These are phyloP conservation scores for Suhomyces bolitotheri DNA, from an alignment of 1,139 yeast genomes.

Conservation along the genomic window DNA sequence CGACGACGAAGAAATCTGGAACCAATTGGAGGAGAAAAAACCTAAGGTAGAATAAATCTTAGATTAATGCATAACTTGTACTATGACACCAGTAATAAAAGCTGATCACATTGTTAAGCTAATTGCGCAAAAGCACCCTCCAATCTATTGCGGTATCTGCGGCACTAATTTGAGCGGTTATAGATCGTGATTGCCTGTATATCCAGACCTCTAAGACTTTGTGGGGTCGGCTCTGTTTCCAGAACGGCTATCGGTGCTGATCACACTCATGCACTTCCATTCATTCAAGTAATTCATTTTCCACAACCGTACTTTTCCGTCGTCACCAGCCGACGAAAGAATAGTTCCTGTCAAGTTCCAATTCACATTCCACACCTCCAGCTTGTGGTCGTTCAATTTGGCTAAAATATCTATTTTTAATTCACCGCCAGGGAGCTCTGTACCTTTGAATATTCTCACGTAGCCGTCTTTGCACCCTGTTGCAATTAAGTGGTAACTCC, in stretches of 20 bases:
- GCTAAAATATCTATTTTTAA: conserved; percentile 41
- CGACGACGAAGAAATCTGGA: conserved; percentile 45
- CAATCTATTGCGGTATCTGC: too few relatives aligned
- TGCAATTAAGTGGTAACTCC: conserved; percentile 84
- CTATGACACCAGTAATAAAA: neutral
- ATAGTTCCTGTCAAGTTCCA: conserved; percentile 96
- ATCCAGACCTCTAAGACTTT: conserved; percentile 1
- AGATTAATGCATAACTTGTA: neutral
- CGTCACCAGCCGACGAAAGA: conserved; percentile 92
- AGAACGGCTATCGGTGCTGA: conserved; percentile 58
- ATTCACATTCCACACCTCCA: conserved; percentile 93
- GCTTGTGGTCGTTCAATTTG: conserved; percentile 66
- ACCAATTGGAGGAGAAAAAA: conserved; percentile 32
- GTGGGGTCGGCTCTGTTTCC: conserved; percentile 4
- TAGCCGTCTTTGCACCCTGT: conserved; percentile 95
- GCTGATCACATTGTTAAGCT: too few relatives aligned
- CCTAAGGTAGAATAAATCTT: conserved; percentile 22
- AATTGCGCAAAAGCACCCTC: too few relatives aligned
- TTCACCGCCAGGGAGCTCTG: conserved; percentile 38
- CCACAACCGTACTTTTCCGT: conserved; percentile 90
- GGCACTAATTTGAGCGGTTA: too few relatives aligned
- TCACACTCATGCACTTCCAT: conserved; percentile 90
- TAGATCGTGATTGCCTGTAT: too few relatives aligned
- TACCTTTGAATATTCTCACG: conserved; percentile 79
- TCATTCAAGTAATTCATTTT: conserved; percentile 82